Base-by-base conservation (phyloP, 2,329 filamentous ascomycete species). In the Neoarthrinium moseri region DNA sequence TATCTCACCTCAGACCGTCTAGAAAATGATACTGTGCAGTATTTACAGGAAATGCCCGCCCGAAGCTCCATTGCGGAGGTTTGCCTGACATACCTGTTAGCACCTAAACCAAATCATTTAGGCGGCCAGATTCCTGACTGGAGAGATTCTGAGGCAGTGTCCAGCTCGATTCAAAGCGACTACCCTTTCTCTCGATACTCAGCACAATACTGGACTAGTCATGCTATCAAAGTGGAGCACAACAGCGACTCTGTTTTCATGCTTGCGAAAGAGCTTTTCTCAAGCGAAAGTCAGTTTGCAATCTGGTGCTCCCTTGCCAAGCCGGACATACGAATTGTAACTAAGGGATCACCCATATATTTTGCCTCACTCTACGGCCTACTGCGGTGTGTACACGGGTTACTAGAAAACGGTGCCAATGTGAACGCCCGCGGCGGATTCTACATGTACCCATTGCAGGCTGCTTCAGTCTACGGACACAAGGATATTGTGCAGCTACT, bases 1-100 rank as follows among this genome's bases (percentile, higher is more conserved):
- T 64, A 59, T 40, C 48, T 64, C 12, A 43, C 39, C 12, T 64
- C 61, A 26, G 21, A 46, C 13, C 50, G 50, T 26, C 21, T 58
- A 13, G 30, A 49, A 10, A 27, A 44, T 8, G 35, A 23, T 20
- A 29, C 48, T 6, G 46, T 47, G 13, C n/a, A 33, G 4, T 11
- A 30, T 18, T 42, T 57, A 41, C 29, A 34, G 21, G 41, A 46
- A 23, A 38, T 8, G 33, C 20, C 37, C 15, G 56, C 51, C 20
- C 50, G 47, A 30, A 18, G 20, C 8, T 49, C 27, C 10, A 56
- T 60, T n/a, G 51, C 55, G 24, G 40, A 41, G 39, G 45, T 54
- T 11, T 60, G 59, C 43, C 49, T 62, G 10, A 45, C 48, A 10
- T 60, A 63, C 42, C 39, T 59, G 12, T 48, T 56, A 12, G 42